Base-by-base conservation (phyloP, 768 basidiomycete species). In the Mrakia frigida region DNA sequence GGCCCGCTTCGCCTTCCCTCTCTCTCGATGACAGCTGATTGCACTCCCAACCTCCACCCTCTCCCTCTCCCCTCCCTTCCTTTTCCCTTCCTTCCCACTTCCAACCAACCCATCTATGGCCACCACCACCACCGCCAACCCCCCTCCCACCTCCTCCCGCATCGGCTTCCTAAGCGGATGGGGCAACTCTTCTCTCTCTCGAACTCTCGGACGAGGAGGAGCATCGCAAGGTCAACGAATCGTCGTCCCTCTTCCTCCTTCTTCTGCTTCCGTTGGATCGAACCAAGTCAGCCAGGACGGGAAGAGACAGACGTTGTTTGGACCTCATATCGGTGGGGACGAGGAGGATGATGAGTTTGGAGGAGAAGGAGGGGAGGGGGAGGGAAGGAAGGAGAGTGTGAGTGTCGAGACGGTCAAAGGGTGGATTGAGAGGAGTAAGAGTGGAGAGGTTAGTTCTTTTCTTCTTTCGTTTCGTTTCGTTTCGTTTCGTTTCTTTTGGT, bases 291-390 rank as follows among this genome's bases (percentile, higher is more conserved):
- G 23, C 6, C 39, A 37, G 13, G 74, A 65, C 31, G 68, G 69
- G 82, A 88, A 88, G 60, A 88, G 88, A 18, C 92, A 94, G 77
- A 90, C 92, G 0, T 87, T 97, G 63, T 97, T 96, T 83, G 94
- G 94, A 0, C 94, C 94, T 13, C 92, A 90, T 82, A 91, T 97
- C 75, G 94, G 94, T 14, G 87, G 90, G 70, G 74, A 77, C 3
- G 83, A 82, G 68, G 83, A 81, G 70, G 90, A 91, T 82, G 83
- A 82, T 9, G 83, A 82, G 56, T 92, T 90, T 86, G 88, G 85
- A 78, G 33, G 50, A 14, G 39, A 21, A 74, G 75, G 43, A 25
- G 65, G 37, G 13, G 63, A 6, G 18, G 63, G 63, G 68, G 82
- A 87, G 23, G 43, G 70, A 31, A 60, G 43, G 43, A 75, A 61